Conservation (phyloP, 805 yeast species). For the Zygosaccharomyces bisporus region DNA sequence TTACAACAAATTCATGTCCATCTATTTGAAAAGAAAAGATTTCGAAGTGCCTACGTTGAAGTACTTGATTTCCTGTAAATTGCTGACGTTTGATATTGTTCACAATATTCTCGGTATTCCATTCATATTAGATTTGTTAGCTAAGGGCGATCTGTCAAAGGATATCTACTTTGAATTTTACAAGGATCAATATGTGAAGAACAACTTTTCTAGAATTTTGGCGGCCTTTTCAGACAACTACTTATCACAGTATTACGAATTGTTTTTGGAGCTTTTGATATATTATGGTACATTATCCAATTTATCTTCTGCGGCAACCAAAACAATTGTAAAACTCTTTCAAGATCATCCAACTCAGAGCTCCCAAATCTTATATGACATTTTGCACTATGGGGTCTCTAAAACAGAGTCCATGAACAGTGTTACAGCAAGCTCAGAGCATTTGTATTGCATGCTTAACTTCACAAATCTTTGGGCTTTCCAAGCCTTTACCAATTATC, state of each 20-base stretch:
- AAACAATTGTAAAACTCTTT: conserved; percentile 16
- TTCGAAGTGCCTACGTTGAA: conserved; percentile 23
- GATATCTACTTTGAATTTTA: conserved; percentile 24
- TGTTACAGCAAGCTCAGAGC: conserved; percentile 11
- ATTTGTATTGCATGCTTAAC: conserved; percentile 22
- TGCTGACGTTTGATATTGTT: conserved; percentile 29
- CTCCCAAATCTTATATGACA: conserved; percentile 16
- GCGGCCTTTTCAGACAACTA: conserved; percentile 13
- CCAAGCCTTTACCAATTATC: conserved; percentile 27
- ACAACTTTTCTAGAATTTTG: conserved; percentile 22
- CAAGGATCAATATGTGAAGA: conserved; percentile 23
- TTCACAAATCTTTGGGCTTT: conserved; percentile 35
- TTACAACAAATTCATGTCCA: conserved; percentile 33
- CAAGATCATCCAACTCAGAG: conserved; percentile 10
- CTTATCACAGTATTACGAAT: conserved; percentile 12
- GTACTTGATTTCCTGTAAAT: conserved; percentile 25
- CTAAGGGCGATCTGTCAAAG: conserved; percentile 4
- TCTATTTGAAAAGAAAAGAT: conserved; percentile 32
- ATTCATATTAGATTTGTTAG: conserved; percentile 17
- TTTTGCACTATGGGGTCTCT: conserved; percentile 19
- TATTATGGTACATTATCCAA: conserved; percentile 23
- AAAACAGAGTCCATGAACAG: conserved; percentile 11
- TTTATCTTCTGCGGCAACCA: conserved; percentile 12
- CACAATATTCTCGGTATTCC: conserved; percentile 24
- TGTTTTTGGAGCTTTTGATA: conserved; percentile 21